Base-by-base conservation (phyloP, 495 filamentous ascomycete species). In the Chaetomidium leptoderma region DNA sequence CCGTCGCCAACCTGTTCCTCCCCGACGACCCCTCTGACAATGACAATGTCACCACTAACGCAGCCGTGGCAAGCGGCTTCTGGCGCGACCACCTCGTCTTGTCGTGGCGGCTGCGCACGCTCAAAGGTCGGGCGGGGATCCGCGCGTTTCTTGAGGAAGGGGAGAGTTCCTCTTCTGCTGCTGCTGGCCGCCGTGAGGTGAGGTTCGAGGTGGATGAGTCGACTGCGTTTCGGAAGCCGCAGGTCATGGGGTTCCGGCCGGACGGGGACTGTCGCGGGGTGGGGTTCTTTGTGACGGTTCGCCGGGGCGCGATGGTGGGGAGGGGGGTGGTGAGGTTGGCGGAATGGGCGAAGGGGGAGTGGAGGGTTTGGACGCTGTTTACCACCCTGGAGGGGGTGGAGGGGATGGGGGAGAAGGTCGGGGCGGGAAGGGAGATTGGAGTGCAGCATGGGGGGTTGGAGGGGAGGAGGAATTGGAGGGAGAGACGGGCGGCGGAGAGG, bases 291-390 rank as follows among this genome's bases (percentile, higher is more conserved):
- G 74, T 83, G 44, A 76, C 63, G 8, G 72, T 85, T 23, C n/a
- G n/a, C n/a, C n/a, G n/a, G 73, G 75, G 26, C 83, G 81, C 0
- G 36, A 29, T 46, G 43, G 61, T 66, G 16, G 86, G 86, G 4
- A 68, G 75, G 0, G 86, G 86, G 2, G 63, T 87, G 11, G 72
- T 81, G 3, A 75, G 80, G 36, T 67, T 87, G 33, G 76, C 81
- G 1, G 74, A 80, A 57, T 36, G 35, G 29, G 74, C 80, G 44
- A 49, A 54, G 3, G 77, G 69, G 0, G 59, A 88, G 83, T 88
- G 83, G 84, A 87, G 83, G 71, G 81, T 85, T 11, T 90, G 84
- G 72, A 78, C 79, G 0, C 61, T 88, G 16, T 87, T 82, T 63
- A 86, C 86, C 0, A 71, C 74, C 2, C 65, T 89, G 47, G 73